Evolutionary conservation across 2,329 filamentous ascomycete genomes (phyloP).

Genomic region (Peltaster fructicola): DNA sequence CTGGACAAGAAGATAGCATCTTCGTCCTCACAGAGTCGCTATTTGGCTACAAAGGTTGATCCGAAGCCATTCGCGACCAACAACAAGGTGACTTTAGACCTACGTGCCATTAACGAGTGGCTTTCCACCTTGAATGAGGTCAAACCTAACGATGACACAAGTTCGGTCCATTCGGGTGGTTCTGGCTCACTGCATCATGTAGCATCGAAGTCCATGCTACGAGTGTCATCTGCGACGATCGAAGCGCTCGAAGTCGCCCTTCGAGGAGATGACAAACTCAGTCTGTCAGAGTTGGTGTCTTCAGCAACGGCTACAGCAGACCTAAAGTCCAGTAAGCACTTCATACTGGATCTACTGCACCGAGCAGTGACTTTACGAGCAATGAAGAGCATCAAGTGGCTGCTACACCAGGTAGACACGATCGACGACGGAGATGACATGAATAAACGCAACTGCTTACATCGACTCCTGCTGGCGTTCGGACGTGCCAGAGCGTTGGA

Average conservation of each 20-base stretch:
- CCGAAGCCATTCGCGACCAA: conserved; percentile 75
- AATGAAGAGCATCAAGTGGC: conserved; percentile 49
- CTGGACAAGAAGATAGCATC: conserved; percentile 82
- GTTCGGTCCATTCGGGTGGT: conserved; percentile 43
- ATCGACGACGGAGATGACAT: conserved; percentile 83
- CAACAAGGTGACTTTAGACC: conserved; percentile 35
- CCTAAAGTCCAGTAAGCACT: conserved; percentile 35
- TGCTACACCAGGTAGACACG: conserved; percentile 50
- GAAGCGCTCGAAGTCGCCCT: conserved; percentile 59
- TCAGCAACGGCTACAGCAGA: conserved; percentile 23
- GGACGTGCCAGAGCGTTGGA: conserved; percentile 51
- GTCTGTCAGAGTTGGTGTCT: conserved; percentile 36
- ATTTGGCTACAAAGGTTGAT: conserved; percentile 81
- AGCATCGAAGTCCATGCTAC: conserved; percentile 57
- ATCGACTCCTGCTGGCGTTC: conserved; percentile 81
- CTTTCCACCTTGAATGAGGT: conserved; percentile 64
- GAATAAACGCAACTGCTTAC: conserved; percentile 83
- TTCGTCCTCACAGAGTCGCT: conserved; percentile 57
- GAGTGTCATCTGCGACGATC: conserved; percentile 48
- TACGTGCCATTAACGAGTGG: conserved; percentile 74
- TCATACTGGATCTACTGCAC: conserved; percentile 69
- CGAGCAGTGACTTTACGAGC: conserved; percentile 55
- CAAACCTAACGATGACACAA: conserved; percentile 57
- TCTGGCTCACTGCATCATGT: conserved; percentile 56
- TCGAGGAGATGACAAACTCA: conserved; percentile 44